Conservation (phyloP, 2,329 filamentous ascomycete species). For the Colletotrichum scovillei region DNA sequence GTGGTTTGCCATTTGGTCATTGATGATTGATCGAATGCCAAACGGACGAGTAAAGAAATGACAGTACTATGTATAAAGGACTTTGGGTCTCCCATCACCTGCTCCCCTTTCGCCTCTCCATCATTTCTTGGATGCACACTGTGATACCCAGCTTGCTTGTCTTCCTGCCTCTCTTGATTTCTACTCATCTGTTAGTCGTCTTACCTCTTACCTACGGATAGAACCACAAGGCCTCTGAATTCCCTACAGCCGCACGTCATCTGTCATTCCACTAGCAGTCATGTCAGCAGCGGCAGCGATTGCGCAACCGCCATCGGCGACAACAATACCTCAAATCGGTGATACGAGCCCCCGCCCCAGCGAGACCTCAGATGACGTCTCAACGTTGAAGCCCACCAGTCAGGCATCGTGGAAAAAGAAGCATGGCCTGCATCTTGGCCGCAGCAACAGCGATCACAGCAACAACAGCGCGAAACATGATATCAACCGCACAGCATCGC, state of each 20-base stretch:
- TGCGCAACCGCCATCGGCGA: neutral
- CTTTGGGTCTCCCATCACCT: conserved; percentile 1
- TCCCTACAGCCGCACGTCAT: neutral
- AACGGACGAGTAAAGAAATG: neutral
- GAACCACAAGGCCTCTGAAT: neutral
- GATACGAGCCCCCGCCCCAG: conserved; percentile 13
- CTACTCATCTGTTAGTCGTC: neutral
- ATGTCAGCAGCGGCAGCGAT: conserved; percentile 23
- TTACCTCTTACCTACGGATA: neutral
- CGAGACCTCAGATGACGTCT: conserved; percentile 30
- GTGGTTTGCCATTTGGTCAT: neutral
- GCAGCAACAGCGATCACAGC: neutral
- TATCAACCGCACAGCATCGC: conserved; percentile 33
- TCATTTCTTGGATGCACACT: neutral
- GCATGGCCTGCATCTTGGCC: neutral
- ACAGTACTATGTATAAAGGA: neutral
- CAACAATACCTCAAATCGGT: neutral
- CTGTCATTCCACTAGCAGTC: neutral
- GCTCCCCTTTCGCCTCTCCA: neutral
- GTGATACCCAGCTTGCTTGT: conserved; percentile 16
- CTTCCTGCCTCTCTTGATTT: neutral
- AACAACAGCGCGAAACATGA: neutral
- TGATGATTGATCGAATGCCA: neutral
- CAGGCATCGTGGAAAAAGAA: conserved; percentile 18
- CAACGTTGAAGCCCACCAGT: conserved; percentile 13